Evolutionary conservation across 495 filamentous ascomycete genomes (phyloP), one percentile per base, ranked within the genome.

Genomic region (Cercophora newfieldiana): DNA sequence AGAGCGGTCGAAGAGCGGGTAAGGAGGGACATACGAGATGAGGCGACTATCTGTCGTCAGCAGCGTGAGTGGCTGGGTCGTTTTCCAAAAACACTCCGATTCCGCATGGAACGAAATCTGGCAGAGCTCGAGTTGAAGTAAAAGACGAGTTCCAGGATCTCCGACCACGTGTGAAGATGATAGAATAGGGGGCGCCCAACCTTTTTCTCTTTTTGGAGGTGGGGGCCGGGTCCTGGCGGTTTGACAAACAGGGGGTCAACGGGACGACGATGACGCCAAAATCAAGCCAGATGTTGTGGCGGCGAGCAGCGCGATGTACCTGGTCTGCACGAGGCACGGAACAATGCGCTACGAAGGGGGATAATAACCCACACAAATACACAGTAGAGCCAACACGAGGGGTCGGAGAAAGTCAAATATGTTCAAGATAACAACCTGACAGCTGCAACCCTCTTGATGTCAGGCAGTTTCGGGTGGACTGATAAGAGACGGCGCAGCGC

Each of bases 101-200:
- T n/a, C n/a, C n/a, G n/a, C n/a, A n/a, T 44, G 37, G 37, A 14
- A 44, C 37, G 10, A 2, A 8, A 29, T 7, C 24, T 8, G n/a
- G n/a, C 6, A 26, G 48, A 61, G 24, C 30, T n/a, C 44, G 59
- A 63, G 63, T 66, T 63, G 67, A 66, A 51, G 56, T 31, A 50
- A 33, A 18, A 18, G 21, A 10, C 48, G 29, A 31, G 47, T 25
- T 48, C 31, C 19, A 56, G 30, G 48, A 44, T 50, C 37, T 64
- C 62, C 59, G 53, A 55, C 67, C 67, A 69, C 67, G 67, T 69
- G 67, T 69, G 67, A 44, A 47, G 31, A 65, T 63, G 63, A 61
- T 58, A 57, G 67, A 65, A 66, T 65, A 25, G 55, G 53, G 58
- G 60, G 51, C 48, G 51, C 55, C 49, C 61, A 56, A 29, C 22